Conservation (phyloP, 2,329 filamentous ascomycete genomes). For the Tolypocladium cylindrosporum region DNA sequence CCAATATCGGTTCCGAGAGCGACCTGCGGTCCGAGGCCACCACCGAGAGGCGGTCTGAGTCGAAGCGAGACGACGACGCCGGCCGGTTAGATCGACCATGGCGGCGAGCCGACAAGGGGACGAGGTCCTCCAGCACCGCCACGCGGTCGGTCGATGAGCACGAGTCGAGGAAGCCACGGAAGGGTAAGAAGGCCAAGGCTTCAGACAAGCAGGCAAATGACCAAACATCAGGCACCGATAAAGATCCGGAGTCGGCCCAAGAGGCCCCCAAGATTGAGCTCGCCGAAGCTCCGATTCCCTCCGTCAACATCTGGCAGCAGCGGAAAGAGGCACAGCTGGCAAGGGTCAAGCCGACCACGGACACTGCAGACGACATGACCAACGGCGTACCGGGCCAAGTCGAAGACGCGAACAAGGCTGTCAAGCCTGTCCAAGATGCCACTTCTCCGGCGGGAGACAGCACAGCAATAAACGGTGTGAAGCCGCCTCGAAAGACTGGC, state of each 20-base stretch:
- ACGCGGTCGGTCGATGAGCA: conserved; percentile 58
- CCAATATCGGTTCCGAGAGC: conserved; percentile 25
- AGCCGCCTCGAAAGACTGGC: conserved; percentile 29
- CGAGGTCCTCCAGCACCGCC: conserved; percentile 51
- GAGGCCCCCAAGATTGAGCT: conserved; percentile 53
- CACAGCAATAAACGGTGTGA: conserved; percentile 25
- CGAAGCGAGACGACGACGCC: conserved; percentile 27
- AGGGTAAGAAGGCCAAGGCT: conserved; percentile 51
- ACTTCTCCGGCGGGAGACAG: conserved; percentile 12
- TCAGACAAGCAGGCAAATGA: conserved; percentile 32
- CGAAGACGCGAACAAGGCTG: conserved; percentile 34
- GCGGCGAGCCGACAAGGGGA: conserved; percentile 35
- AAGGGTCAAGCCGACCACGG: conserved; percentile 32
- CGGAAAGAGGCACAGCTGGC: conserved; percentile 56
- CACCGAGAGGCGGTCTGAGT: conserved; percentile 20
- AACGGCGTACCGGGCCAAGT: conserved; percentile 16
- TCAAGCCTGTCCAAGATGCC: conserved; percentile 14
- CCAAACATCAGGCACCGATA: conserved; percentile 43
- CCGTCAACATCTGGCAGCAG: conserved; percentile 82
- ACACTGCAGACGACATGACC: conserved; percentile 26
- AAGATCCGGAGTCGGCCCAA: conserved; percentile 34
- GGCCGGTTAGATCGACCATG: conserved; percentile 27
- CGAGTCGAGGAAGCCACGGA: conserved; percentile 34
- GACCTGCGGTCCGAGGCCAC: conserved; percentile 24
- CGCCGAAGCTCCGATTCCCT: conserved; percentile 70